Base-by-base conservation (phyloP, 2,329 filamentous ascomycete genomes). In the Colletotrichum gigasporum region DNA sequence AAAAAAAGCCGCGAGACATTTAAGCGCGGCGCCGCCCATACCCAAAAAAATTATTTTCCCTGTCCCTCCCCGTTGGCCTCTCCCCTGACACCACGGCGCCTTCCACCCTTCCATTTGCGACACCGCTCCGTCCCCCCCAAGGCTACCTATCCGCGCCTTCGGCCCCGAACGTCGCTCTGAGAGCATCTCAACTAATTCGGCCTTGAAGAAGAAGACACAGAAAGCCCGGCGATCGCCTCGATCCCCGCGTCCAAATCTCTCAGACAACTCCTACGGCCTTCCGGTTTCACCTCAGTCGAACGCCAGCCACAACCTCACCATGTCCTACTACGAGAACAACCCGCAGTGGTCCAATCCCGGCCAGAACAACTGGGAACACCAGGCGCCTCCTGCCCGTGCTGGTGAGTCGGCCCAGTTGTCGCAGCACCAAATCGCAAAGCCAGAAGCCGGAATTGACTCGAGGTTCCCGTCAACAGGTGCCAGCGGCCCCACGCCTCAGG, bases 401-500 rank as follows among this genome's bases (percentile, higher is more conserved):
- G 79, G 67, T 69, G 53, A 65, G 67, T 68, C 50, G 54, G 18
- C 54, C 62, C 51, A 63, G 63, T 56, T 45, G 61, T 55, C 62
- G 32, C 63, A 60, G 42, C 54, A 44, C 56, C 57, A 66, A 45
- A 51, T 48, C 45, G 45, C 45, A 57, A 52, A 66, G 34, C 45
- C 51, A 14, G 50, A 62, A 51, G 34, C 51, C 59, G 60, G 57
- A 57, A 52, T 54, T 65, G 55, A 64, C 62, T 48, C 62, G 52
- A 64, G 53, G 44, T 64, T 64, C 47, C 62, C 48, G 32, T 69
- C 72, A 68, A 67, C 77, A 93, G 91, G 91, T 79, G 88, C 91
- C 67, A 93, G 86, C 78, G 94, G 91, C 62, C 90, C 91, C 52
- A 88, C 88, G 69, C 87, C 89, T 57, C 87, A 89, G 71, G 92